These are phyloP conservation scores for Colletotrichum phormii DNA, from an alignment of 2,329 filamentous ascomycete genomes.

Conservation along the genomic window DNA sequence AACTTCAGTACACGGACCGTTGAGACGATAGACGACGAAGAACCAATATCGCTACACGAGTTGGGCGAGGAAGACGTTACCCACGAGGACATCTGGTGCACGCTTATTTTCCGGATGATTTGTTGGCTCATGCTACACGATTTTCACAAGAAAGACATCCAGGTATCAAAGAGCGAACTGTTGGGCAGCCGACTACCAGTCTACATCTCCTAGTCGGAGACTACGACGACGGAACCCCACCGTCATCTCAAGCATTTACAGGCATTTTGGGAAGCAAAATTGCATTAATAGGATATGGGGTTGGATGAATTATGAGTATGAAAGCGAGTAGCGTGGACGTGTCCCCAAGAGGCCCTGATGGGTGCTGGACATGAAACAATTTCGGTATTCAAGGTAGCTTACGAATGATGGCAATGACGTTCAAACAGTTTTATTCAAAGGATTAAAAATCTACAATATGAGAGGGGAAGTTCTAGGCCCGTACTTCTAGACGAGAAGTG, in stretches of 20 bases:
- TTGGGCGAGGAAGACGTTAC: constrained; percentile 16
- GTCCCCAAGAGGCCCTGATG: not conserved
- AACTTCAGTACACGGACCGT: not conserved
- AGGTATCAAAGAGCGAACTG: constrained; percentile 64
- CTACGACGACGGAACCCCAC: not conserved
- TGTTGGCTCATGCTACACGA: constrained; percentile 70
- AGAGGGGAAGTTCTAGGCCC: not conserved
- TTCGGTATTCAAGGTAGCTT: not conserved
- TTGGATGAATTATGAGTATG: not conserved
- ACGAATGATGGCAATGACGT: constrained; percentile 4
- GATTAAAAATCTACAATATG: not conserved
- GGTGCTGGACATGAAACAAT: not conserved
- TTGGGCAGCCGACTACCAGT: constrained; percentile 67
- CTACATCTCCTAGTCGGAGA: constrained; percentile 54
- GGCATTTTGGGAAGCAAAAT: not conserved
- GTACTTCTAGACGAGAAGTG: not conserved
- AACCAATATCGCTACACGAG: not conserved
- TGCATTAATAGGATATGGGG: not conserved
- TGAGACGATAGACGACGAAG: constrained; percentile 18
- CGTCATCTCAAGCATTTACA: not conserved
- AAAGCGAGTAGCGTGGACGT: not conserved
- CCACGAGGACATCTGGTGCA: constrained; percentile 64
- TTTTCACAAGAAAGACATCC: constrained; percentile 65
- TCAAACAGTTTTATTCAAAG: not conserved
- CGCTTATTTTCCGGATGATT: constrained; percentile 67